Base-by-base conservation (phyloP, 2,329 filamentous ascomycete genomes). In the Chalaropsis thielavioides region DNA sequence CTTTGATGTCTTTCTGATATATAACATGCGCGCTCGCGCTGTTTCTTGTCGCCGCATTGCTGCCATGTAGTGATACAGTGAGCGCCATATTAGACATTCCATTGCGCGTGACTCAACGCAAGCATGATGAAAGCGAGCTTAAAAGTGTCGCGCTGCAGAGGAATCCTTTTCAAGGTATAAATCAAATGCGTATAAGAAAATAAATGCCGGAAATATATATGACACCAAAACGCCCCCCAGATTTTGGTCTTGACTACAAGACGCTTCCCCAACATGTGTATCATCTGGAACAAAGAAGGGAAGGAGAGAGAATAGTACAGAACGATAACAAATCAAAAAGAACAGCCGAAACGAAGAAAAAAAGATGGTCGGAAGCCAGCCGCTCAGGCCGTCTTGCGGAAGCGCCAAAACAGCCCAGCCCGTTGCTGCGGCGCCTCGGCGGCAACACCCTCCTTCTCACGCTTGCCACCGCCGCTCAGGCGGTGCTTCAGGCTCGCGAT, bases 401-500 rank as follows among this genome's bases (percentile, higher is more conserved):
- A 49, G 46, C 65, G 54, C 58, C 62, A 61, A 19, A 67, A 46
- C 46, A 61, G 17, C 2, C 62, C 44, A 1, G n/a, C 44, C 22
- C 59, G 54, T 2, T 58, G 59, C 2, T 49, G 41, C 41, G 41
- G 22, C 31, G 62, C 19, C 31, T 38, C 54, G 27, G 11, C 27
- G 27, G 51, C 27, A 56, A 31, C 4, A 7, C 1, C 10, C 51
- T 58, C 51, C 10, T n/a, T 35, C 2, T 58, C 54, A 7, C 67
- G 40, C 40, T 61, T 64, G 68, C 72, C 71, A 49, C 74, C 71
- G 10, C 71, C 69, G 17, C 54, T n/a, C 63, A 71, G 17, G 8
- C 61, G 19, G 6, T n/a, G 15, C 60, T 38, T 56, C 0, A 64
- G 5, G 51, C 65, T 75, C 78, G 80, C 81, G 58, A 77, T 75